Evolutionary conservation across 1,284 basidiomycete species (phyloP).

Genomic region (Heterobasidion occidentale): DNA sequence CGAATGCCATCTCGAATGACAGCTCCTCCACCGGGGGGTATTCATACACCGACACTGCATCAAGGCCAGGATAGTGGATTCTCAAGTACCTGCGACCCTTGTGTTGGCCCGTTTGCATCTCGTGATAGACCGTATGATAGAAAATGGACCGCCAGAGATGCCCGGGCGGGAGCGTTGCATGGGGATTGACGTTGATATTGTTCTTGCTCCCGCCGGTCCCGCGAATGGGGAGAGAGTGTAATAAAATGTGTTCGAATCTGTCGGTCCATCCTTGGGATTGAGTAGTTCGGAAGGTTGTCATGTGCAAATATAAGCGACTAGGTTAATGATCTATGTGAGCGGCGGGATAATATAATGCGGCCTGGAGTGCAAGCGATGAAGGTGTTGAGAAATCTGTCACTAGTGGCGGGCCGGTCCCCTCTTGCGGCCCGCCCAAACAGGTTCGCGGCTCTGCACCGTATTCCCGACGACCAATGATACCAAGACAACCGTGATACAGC

Average conservation of each 20-base stretch:
- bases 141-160: slow-evolving; percentile 7
- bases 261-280: background rate
- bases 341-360: too few relatives aligned
- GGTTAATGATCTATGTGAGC: too few relatives aligned
- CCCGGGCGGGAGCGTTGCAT: background rate
- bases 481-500: too few relatives aligned
- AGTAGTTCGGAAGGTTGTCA: background rate
- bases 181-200: background rate
- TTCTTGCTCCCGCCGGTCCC: background rate
- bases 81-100: slow-evolving; percentile 5
- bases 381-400: too few relatives aligned
- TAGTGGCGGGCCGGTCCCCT: too few relatives aligned
- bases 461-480: too few relatives aligned
- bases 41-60: slow-evolving; percentile 5
- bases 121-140: slow-evolving; percentile 3
- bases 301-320: background rate
- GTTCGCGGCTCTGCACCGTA: too few relatives aligned
- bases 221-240: background rate
- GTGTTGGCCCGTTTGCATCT: slow-evolving; percentile 1
- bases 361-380: too few relatives aligned
- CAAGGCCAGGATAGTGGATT: slow-evolving; percentile 6
- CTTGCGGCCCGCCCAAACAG: too few relatives aligned
- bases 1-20: background rate
- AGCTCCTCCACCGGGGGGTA: slow-evolving; percentile 1
- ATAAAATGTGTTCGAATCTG: background rate